Conservation (phyloP, 345 rosid species). For the Salix dunnii region DNA sequence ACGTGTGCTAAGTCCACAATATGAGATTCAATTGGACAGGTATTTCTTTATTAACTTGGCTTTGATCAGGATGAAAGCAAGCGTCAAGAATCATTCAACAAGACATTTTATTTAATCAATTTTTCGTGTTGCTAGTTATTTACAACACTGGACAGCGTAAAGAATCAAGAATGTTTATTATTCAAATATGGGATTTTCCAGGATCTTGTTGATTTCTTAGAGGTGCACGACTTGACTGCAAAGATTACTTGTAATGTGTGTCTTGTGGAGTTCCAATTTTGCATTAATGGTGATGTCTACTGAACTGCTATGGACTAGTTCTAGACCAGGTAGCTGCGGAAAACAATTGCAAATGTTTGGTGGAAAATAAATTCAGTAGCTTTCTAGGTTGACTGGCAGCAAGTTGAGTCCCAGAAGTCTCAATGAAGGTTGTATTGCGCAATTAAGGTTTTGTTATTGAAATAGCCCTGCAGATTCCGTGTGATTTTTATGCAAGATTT, state of each 20-base stretch:
- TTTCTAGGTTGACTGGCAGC: neutral
- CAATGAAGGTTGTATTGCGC: neutral
- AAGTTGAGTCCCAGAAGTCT: neutral
- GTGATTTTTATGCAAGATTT: neutral
- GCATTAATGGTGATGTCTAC: neutral
- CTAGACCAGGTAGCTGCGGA: neutral
- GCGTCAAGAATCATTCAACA: neutral
- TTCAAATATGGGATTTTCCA: neutral
- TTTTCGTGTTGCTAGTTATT: neutral
- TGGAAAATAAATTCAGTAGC: neutral
- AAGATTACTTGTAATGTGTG: neutral
- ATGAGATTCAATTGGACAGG: neutral
- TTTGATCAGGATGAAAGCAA: neutral
- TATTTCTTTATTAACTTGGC: neutral
- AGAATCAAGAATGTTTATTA: neutral
- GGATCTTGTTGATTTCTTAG: neutral
- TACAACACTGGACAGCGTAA: neutral
- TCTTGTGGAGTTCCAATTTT: neutral
- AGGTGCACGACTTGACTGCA: constrained; percentile 12
- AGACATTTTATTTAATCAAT: neutral
- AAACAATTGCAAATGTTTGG: neutral
- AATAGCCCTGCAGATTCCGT: neutral
- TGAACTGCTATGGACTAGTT: neutral
- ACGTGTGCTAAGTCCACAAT: neutral
- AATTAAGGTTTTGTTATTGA: neutral